Evolutionary conservation across 495 filamentous ascomycete species (phyloP), one percentile per base, ranked within the genome.

Genomic region (Penicillium verhagenii): DNA sequence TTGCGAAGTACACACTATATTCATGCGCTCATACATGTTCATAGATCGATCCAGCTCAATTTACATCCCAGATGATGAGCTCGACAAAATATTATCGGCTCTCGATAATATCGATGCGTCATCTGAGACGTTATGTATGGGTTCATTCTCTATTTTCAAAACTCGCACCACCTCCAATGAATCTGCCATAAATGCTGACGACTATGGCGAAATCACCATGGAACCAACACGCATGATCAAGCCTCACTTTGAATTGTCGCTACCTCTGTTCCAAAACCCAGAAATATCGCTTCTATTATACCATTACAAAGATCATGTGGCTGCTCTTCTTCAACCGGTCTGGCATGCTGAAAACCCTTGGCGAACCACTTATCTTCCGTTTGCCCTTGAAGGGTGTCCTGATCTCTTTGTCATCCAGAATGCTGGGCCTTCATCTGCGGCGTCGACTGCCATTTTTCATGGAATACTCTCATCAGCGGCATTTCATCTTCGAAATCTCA

Each of bases 251-350:
- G 23, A 35, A 14, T 4, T 43, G 11, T 45, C 46, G 6, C 13
- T 51, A 10, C 40, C 55, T 7, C 20, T 58, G 2, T 53, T 58
- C 18, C 44, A 16, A 29, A 43, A 47, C 4, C 11, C 21, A 8
- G 28, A 58, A 0, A 53, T 25, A 5, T 53, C 55, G 2, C 45
- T 53, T 39, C 55, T 58, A 9, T 33, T 58, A 37, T 58, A 35
- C 19, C 55, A 58, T 28, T 58, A 58, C 24, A 53, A 45, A 28
- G 50, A 48, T n/a, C 55, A 58, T 42, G 55, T 58, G 4, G 42
- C 55, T 8, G 55, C 44, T 16, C 50, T 58, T 26, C 43, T 58
- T 16, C 55, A 58, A 18, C 55, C 55, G 21, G 49, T 58, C 2
- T 16, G 35, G 4, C 55, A 58, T 28, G 50, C 55, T 16, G 18